phyloP scores from a whole-genome alignment of 139 green algal genomes.

The Chlorella sorokiniana region DNA sequence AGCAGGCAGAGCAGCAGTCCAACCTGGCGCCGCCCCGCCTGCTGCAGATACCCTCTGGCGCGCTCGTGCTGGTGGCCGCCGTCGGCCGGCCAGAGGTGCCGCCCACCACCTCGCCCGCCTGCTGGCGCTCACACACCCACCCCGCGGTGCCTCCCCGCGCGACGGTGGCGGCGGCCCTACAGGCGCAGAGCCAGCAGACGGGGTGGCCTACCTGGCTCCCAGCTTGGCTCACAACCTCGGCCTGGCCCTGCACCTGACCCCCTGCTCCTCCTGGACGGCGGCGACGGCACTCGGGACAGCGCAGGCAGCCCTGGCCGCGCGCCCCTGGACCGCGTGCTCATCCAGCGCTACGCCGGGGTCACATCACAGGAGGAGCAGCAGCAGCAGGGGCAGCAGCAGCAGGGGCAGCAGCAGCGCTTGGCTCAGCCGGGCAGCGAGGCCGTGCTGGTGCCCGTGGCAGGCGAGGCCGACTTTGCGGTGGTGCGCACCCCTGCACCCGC shows the following conservation, averaged over 20 bases:
- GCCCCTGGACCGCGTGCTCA: background rate
- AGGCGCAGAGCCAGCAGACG: background rate
- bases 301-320: background rate
- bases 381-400: background rate
- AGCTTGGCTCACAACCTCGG: constrained; percentile 45
- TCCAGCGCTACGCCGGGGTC: background rate
- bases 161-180: background rate
- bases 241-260: constrained; percentile 29
- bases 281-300: background rate
- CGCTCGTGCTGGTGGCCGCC: constrained; percentile 17
- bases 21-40: background rate
- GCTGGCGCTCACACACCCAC: background rate
- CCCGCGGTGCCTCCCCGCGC: background rate
- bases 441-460: constrained; percentile 19
- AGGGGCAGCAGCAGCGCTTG: background rate
- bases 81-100: background rate
- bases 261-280: constrained; percentile 22
- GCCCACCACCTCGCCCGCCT: constrained; percentile 22
- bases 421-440: constrained; percentile 12
- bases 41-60: constrained; percentile 28
- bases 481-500: constrained; percentile 10
- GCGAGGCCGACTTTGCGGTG: constrained; percentile 20
- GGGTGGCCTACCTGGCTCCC: constrained; percentile 26
- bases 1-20: background rate
- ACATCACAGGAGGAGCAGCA: background rate